phyloP scores from a whole-genome alignment of 106 monocot species.

The Cymbidium sinense region DNA sequence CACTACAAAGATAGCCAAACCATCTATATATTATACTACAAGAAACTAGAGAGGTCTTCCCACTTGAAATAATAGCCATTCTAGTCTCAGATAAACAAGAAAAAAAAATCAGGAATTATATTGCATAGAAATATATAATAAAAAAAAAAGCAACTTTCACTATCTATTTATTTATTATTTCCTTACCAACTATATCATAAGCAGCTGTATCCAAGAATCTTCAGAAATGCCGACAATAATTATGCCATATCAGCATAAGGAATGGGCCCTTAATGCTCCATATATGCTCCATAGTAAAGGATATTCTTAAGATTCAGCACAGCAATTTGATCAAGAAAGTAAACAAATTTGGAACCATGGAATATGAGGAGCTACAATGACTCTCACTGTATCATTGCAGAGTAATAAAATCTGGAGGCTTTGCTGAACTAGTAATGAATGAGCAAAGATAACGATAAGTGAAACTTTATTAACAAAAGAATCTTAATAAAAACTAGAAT shows the following conservation, averaged over 20 bases:
- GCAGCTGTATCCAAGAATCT: slow-evolving; percentile 34
- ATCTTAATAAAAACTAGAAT: background rate
- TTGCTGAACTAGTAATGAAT: slow-evolving; percentile 11
- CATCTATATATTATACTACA: background rate
- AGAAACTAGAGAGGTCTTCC: background rate
- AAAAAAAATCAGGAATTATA: background rate
- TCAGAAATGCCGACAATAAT: slow-evolving; percentile 30
- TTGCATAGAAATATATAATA: slow-evolving; percentile 16
- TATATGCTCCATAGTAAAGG: slow-evolving; percentile 17
- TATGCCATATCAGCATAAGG: slow-evolving; percentile 29
- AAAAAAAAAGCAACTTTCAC: slow-evolving; percentile 13
- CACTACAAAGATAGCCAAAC: slow-evolving; percentile 15
- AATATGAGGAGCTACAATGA: slow-evolving; percentile 4
- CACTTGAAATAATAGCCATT: background rate
- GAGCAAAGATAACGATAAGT: background rate
- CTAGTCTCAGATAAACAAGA: background rate
- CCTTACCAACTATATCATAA: slow-evolving; percentile 55
- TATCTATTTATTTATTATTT: slow-evolving; percentile 9
- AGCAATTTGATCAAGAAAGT: slow-evolving; percentile 11
- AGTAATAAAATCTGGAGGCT: slow-evolving; percentile 3
- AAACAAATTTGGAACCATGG: slow-evolving; percentile 1
- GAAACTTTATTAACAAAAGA: background rate
- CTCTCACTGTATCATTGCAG: slow-evolving; percentile 8
- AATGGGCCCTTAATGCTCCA: slow-evolving; percentile 21
- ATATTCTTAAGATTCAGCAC: slow-evolving; percentile 1